Percentiles rank a stretch among this genome's conserved stretches.
phyloP scores from a whole-genome alignment of 1,284 basidiomycete species.

The Cutaneotrichosporon curvatum region DNA sequence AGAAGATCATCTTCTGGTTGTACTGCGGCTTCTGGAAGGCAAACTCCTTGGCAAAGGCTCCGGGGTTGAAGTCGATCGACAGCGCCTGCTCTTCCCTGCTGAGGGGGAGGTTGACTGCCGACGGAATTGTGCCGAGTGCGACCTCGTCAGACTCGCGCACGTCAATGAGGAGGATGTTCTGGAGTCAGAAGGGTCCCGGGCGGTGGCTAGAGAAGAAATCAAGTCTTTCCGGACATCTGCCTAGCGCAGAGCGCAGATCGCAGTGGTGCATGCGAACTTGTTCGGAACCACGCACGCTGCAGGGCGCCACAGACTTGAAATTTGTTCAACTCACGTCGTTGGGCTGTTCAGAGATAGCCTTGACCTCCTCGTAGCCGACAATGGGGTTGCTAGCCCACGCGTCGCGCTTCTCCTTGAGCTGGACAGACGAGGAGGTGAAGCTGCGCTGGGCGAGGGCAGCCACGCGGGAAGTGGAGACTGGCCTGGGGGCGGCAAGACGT shows the following conservation, averaged over 20 bases:
- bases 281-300: too few relatives aligned
- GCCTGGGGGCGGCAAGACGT: not conserved
- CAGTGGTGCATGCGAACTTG: too few relatives aligned
- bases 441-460: not conserved
- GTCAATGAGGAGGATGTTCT: slow-evolving; percentile 81
- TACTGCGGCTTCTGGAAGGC: slow-evolving; percentile 76
- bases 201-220: too few relatives aligned
- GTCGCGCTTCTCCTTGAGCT: slow-evolving; percentile 7
- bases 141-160: slow-evolving; percentile 93
- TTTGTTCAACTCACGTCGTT: slow-evolving; percentile 59
- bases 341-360: slow-evolving; percentile 73
- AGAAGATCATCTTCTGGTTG: slow-evolving; percentile 80
- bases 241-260: too few relatives aligned
- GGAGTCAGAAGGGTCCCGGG: not conserved
- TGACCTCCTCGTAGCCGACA: slow-evolving; percentile 74
- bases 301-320: too few relatives aligned
- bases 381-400: slow-evolving; percentile 47
- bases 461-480: not conserved
- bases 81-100: slow-evolving; percentile 68
- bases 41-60: slow-evolving; percentile 61
- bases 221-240: too few relatives aligned
- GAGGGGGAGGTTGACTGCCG: slow-evolving; percentile 87
- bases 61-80: slow-evolving; percentile 50
- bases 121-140: slow-evolving; percentile 88
- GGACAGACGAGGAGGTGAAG: slow-evolving; percentile 2